Conservation (phyloP, 495 filamentous ascomycete species). For the Xylaria acuta region DNA sequence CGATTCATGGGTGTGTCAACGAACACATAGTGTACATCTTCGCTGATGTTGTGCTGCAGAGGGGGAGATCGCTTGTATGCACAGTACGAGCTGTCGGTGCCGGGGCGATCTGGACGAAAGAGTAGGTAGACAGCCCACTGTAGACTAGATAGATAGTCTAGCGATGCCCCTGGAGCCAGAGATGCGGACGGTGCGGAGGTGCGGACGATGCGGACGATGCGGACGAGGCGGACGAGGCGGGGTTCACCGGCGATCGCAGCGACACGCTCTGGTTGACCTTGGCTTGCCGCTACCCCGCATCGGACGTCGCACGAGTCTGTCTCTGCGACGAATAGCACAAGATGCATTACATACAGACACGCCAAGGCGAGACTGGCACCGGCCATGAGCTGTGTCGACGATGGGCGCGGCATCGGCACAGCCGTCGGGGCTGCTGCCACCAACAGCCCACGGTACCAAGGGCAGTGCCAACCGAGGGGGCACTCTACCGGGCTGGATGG, state of each 20-base stretch:
- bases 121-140: no score
- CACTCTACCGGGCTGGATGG: no score
- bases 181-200: constrained; percentile 6
- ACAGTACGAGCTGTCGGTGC: background rate
- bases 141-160: no score
- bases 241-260: background rate
- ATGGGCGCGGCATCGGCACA: constrained; percentile 6
- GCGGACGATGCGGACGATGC: background rate
- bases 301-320: background rate
- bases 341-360: background rate
- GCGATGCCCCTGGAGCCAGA: background rate
- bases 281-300: constrained; percentile 10
- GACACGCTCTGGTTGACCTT: background rate
- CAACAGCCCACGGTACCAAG: no score
- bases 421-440: background rate
- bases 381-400: background rate
- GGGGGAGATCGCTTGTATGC: no score
- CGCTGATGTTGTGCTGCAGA: background rate
- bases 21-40: background rate
- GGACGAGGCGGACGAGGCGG: constrained; percentile 10
- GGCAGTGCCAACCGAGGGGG: background rate
- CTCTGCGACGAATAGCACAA: constrained; percentile 3
- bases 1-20: background rate
- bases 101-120: background rate
- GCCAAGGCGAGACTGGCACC: background rate